A percentile compares a stretch with the other conserved stretches of the same genome.
These are phyloP conservation scores for Arthrobotrys entomopaga DNA, from an alignment of 2,329 filamentous ascomycete species.

Conservation along the genomic window DNA sequence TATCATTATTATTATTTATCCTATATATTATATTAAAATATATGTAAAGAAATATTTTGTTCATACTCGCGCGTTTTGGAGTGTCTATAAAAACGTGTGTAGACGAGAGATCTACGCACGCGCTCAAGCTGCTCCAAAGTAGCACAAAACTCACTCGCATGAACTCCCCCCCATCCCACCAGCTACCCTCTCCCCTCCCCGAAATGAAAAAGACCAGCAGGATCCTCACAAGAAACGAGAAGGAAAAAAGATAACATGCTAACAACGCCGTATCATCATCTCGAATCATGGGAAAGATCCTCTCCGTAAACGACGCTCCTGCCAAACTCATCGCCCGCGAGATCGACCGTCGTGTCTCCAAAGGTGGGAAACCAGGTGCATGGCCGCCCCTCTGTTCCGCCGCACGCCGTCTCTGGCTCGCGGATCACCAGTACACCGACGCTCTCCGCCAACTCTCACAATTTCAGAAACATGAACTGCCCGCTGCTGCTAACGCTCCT, in stretches of 20 bases:
- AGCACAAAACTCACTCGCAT: background rate
- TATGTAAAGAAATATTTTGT: too few species aligned
- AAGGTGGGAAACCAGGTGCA: slow-evolving; percentile 54
- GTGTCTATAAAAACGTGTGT: slow-evolving; percentile 24
- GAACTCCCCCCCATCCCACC: too few species aligned
- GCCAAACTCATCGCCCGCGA: slow-evolving; percentile 57
- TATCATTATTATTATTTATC: background rate
- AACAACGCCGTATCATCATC: background rate
- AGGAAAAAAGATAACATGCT: slow-evolving; percentile 3
- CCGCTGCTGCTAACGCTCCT: slow-evolving; percentile 43
- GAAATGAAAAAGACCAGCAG: background rate
- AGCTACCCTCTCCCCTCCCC: background rate
- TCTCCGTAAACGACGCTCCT: slow-evolving; percentile 52
- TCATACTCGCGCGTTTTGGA: slow-evolving; percentile 24
- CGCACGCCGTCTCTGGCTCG: slow-evolving; percentile 56
- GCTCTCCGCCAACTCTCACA: slow-evolving; percentile 50
- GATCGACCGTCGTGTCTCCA: slow-evolving; percentile 56
- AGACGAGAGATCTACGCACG: slow-evolving; percentile 52
- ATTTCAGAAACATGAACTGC: slow-evolving; percentile 46
- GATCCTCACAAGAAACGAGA: background rate
- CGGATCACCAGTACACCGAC: slow-evolving; percentile 51
- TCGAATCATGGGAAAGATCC: slow-evolving; percentile 16
- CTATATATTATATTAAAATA: too few species aligned
- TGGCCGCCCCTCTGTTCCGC: slow-evolving; percentile 58
- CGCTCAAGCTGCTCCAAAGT: slow-evolving; percentile 12